These are phyloP conservation scores for Gossypium davidsonii DNA, from an alignment of 441 rosid species.

Conservation along the genomic window DNA sequence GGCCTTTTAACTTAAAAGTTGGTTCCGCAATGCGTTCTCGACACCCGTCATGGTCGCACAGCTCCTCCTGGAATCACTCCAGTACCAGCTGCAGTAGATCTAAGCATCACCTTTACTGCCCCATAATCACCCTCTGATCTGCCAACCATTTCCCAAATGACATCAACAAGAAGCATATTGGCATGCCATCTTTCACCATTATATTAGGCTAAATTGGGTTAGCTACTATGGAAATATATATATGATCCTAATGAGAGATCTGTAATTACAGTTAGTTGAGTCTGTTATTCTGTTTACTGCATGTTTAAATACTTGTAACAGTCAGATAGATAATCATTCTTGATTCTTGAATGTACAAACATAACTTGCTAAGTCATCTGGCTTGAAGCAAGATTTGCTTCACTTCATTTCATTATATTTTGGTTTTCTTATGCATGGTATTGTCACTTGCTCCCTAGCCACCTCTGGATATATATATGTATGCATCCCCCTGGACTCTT, in stretches of 20 bases:
- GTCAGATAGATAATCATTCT: too few species aligned
- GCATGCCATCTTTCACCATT: not conserved
- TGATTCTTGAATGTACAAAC: too few species aligned
- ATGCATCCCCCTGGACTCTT: not conserved
- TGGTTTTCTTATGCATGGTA: too few species aligned
- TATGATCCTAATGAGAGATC: not conserved
- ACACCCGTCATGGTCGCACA: conserved; percentile 92
- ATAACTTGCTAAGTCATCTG: too few species aligned
- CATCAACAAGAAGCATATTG: not conserved
- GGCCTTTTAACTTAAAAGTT: conserved; percentile 68
- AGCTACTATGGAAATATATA: too few species aligned
- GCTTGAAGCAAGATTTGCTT: too few species aligned
- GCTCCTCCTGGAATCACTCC: conserved; percentile 97
- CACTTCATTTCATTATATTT: too few species aligned
- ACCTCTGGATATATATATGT: too few species aligned
- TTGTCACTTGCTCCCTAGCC: too few species aligned
- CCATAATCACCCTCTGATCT: conserved; percentile 86
- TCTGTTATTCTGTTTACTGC: too few species aligned
- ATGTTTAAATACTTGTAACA: too few species aligned
- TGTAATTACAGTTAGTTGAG: not conserved
- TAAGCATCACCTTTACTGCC: conserved; percentile 92
- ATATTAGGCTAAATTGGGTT: not conserved
- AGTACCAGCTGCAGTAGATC: conserved; percentile 91
- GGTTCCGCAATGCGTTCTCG: conserved; percentile 79
- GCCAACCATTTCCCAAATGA: conserved; percentile 20